Conservation (phyloP, 805 yeast species). For the Candida sphagnicola region DNA sequence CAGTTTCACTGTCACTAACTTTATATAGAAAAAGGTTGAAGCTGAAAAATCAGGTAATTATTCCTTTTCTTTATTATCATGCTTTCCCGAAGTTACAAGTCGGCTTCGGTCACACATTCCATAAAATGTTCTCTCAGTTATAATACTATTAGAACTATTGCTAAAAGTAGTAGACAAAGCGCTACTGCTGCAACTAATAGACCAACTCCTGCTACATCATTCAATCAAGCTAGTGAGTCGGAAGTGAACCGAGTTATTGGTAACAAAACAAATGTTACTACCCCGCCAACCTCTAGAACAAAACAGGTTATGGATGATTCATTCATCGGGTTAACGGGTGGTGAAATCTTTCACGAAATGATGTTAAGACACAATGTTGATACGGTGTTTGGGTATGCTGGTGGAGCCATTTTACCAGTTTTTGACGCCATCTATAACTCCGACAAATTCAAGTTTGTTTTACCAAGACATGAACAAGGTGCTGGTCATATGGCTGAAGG, state of each 20-base stretch:
- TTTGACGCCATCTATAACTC: slow-evolving; percentile 96
- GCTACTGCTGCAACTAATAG: slow-evolving; percentile 30
- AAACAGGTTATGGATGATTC: slow-evolving; percentile 64
- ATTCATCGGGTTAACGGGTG: slow-evolving; percentile 95
- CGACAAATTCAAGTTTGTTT: slow-evolving; percentile 78
- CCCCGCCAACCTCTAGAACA: slow-evolving; percentile 7
- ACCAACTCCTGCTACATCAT: slow-evolving; percentile 50
- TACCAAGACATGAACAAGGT: slow-evolving; percentile 98
- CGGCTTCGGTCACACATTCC: neutral
- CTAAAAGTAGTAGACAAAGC: slow-evolving; percentile 25
- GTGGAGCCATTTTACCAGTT: slow-evolving; percentile 98
- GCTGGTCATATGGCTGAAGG: slow-evolving; percentile 99
- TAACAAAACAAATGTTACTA: neutral
- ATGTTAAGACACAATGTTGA: slow-evolving; percentile 95
- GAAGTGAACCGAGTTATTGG: slow-evolving; percentile 7
- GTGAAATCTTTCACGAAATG: slow-evolving; percentile 98
- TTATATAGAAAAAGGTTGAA: neutral
- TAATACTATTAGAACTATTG: slow-evolving; percentile 21
- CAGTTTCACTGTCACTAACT: neutral
- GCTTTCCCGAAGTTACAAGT: neutral
- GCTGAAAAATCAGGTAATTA: no score
- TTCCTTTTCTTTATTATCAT: neutral
- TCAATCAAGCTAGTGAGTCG: slow-evolving; percentile 30
- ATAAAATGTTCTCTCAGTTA: neutral
- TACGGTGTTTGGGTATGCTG: slow-evolving; percentile 96